Conservation (phyloP, 2,329 filamentous ascomycete genomes). For the Lecanicillium sp. region DNA sequence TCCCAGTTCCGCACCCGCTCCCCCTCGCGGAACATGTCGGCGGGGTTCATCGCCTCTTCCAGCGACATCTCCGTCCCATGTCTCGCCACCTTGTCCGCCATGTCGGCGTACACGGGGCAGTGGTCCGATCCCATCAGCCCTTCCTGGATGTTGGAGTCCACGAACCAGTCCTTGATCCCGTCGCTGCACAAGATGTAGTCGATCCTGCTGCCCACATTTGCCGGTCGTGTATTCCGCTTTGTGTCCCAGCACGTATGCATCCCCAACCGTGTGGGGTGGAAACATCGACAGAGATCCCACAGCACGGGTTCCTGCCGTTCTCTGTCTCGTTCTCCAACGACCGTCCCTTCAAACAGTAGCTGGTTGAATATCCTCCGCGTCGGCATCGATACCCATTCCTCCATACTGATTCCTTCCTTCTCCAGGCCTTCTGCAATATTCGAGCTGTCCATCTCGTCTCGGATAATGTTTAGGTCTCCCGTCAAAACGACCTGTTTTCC, state of each 20-base stretch:
- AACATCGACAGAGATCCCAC: constrained; percentile 77
- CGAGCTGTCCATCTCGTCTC: constrained; percentile 68
- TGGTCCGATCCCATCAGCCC: constrained; percentile 93
- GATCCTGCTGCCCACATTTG: constrained; percentile 87
- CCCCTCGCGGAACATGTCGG: constrained; percentile 64
- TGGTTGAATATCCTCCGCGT: constrained; percentile 79
- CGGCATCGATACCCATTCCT: constrained; percentile 67
- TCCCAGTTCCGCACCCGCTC: constrained; percentile 60
- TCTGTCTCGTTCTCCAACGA: constrained; percentile 60
- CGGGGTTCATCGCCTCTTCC: constrained; percentile 71
- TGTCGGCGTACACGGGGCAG: constrained; percentile 79
- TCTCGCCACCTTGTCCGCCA: constrained; percentile 57
- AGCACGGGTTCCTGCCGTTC: constrained; percentile 66
- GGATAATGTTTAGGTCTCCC: constrained; percentile 80
- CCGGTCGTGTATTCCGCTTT: constrained; percentile 89
- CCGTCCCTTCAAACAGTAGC: constrained; percentile 66
- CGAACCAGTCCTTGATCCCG: constrained; percentile 74
- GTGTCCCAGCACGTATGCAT: constrained; percentile 99
- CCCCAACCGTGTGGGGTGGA: constrained; percentile 70
- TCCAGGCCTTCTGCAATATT: constrained; percentile 64
- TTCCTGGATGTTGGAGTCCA: constrained; percentile 80
- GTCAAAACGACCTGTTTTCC: constrained; percentile 83
- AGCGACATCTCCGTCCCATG: constrained; percentile 47
- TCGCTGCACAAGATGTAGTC: constrained; percentile 86
- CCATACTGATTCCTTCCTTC: constrained; percentile 61